These are phyloP conservation scores for Penicillium ochrochloron DNA, from an alignment of 495 filamentous ascomycete genomes.

Conservation along the genomic window DNA sequence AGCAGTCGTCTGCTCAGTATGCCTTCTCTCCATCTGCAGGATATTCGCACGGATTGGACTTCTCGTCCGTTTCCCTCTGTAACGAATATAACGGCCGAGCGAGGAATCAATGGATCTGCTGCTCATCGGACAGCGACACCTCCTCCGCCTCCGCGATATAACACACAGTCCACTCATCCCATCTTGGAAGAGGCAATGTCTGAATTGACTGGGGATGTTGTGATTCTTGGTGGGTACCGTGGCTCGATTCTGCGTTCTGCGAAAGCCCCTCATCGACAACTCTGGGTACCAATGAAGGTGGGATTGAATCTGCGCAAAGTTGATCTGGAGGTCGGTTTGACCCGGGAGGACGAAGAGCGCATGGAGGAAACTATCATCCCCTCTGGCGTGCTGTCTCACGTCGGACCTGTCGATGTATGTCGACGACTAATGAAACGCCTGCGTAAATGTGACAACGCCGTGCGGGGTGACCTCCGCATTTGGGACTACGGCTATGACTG, in stretches of 20 bases:
- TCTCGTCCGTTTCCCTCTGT: slow-evolving; percentile 33
- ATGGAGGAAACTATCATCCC: slow-evolving; percentile 82
- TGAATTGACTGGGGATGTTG: slow-evolving; percentile 78
- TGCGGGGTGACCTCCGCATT: slow-evolving; percentile 72
- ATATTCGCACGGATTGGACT: slow-evolving; percentile 49
- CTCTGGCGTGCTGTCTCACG: slow-evolving; percentile 84
- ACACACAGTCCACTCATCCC: slow-evolving; percentile 47
- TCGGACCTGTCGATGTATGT: slow-evolving; percentile 91
- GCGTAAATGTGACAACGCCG: slow-evolving; percentile 70
- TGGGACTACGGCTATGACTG: slow-evolving; percentile 97
- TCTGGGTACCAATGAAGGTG: slow-evolving; percentile 95
- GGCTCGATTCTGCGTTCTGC: slow-evolving; percentile 89
- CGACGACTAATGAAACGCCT: slow-evolving; percentile 79
- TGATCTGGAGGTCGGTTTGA: slow-evolving; percentile 84
- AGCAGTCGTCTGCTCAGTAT: slow-evolving; percentile 73
- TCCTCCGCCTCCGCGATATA: slow-evolving; percentile 31
- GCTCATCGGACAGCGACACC: slow-evolving; percentile 18
- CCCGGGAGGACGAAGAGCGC: slow-evolving; percentile 81
- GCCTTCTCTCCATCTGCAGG: slow-evolving; percentile 57
- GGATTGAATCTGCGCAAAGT: slow-evolving; percentile 91
- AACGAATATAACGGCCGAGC: slow-evolving; percentile 15
- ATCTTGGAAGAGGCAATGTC: slow-evolving; percentile 68
- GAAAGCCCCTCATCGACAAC: slow-evolving; percentile 74
- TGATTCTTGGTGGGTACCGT: slow-evolving; percentile 88
- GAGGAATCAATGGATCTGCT: slow-evolving; percentile 14